phyloP scores from a whole-genome alignment of 371 early-diverging fungal genomes.

The Syncephalastrum racemosum region DNA sequence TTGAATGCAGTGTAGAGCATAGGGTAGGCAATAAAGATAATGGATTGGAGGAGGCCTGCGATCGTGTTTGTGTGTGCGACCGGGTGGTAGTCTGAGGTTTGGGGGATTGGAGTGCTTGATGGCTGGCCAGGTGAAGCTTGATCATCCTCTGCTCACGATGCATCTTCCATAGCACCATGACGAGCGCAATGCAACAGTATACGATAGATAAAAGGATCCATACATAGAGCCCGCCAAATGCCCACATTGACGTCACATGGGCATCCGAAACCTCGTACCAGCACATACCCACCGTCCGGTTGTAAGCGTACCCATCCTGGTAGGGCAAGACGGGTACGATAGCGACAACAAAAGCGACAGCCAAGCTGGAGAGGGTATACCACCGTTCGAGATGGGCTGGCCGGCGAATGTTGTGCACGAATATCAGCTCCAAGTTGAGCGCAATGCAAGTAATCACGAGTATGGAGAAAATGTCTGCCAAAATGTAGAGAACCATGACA shows the following conservation, averaged over 20 bases:
- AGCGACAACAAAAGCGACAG: slow-evolving; percentile 7
- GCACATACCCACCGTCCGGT: not conserved
- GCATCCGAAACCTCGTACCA: slow-evolving; percentile 8
- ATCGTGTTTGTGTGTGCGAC: not conserved
- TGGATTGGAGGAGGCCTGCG: not conserved
- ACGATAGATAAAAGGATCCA: slow-evolving; percentile 14
- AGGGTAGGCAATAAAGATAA: not conserved
- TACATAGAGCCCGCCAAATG: slow-evolving; percentile 10
- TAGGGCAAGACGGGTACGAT: slow-evolving; percentile 9
- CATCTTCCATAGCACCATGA: slow-evolving; percentile 13
- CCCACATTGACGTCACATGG: slow-evolving; percentile 6
- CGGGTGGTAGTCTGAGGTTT: not conserved
- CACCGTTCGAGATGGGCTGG: slow-evolving; percentile 5
- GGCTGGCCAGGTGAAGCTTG: slow-evolving; percentile 5
- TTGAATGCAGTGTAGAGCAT: no score
- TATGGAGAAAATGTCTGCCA: slow-evolving; percentile 8
- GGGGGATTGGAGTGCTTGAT: not conserved
- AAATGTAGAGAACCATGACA: slow-evolving; percentile 20
- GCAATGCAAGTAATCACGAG: slow-evolving; percentile 18
- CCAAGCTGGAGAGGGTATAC: slow-evolving; percentile 5
- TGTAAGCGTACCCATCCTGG: slow-evolving; percentile 8
- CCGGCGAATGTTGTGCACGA: slow-evolving; percentile 7
- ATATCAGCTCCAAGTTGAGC: slow-evolving; percentile 14
- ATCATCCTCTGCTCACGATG: slow-evolving; percentile 12
- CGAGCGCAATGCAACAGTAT: slow-evolving; percentile 9